These are phyloP conservation scores for Lolium perenne DNA, from an alignment of 176 grass and related monocot species.

Conservation along the genomic window DNA sequence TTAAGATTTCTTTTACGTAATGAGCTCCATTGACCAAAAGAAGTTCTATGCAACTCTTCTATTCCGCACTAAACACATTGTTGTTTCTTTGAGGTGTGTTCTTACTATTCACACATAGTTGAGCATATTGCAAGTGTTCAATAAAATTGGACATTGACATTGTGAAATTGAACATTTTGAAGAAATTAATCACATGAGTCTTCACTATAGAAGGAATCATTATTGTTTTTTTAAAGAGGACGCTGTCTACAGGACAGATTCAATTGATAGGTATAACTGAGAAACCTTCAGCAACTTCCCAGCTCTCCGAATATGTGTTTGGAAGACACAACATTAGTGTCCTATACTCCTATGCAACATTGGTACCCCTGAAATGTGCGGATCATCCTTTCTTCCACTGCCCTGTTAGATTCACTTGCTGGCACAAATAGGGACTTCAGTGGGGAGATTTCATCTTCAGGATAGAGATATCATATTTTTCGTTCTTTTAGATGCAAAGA, in stretches of 20 bases:
- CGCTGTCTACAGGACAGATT: no score
- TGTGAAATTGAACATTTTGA: constrained; percentile 25
- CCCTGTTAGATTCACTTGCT: background rate
- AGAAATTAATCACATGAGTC: constrained; percentile 25
- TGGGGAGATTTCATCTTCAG: background rate
- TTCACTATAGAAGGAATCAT: constrained; percentile 46
- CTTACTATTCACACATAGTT: constrained; percentile 34
- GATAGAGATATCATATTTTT: background rate
- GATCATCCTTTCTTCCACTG: background rate
- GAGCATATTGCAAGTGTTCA: constrained; percentile 25
- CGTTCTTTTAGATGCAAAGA: background rate
- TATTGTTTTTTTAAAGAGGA: background rate
- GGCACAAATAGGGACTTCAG: background rate
- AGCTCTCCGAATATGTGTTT: no score
- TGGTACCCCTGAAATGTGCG: background rate
- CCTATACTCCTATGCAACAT: no score
- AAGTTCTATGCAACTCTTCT: background rate
- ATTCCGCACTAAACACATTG: constrained; percentile 47
- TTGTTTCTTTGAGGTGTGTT: constrained; percentile 49
- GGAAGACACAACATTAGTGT: no score
- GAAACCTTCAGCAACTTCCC: no score
- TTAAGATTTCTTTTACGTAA: constrained; percentile 51
- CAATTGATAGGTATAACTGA: no score
- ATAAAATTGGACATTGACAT: background rate
- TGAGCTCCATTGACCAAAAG: constrained; percentile 64